Base-by-base conservation (phyloP, 305 asterid species). In the Fraxinus ornus region DNA sequence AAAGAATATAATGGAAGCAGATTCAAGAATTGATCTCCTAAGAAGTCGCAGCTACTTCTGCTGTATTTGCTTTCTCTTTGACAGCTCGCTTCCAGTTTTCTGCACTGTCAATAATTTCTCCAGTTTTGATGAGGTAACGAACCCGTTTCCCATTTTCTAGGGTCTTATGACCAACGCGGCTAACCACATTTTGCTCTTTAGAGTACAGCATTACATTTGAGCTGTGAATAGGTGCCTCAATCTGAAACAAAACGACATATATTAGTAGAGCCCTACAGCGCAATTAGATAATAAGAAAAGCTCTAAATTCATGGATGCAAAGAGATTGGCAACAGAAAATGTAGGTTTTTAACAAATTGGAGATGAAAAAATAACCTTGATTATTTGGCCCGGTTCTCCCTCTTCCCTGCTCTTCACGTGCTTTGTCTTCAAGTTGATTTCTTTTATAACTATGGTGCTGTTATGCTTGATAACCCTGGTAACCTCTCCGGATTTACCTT, bases 141-240 rank as follows among this genome's bases (percentile, higher is more conserved):
- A 94, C 99, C 10, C 94, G 89, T 85, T 91, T 93, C 39, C 98
- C 99, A 68, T 91, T 82, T 26, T 94, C 99, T 57, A 96, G 87
- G 13, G 91, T 91, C 86, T 92, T 94, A 79, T 96, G 99, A 72
- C 98, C 99, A 35, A 93, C 98, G 75, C 98, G 88, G 89, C 98
- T 96, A 28, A 85, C 91, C 75, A 96, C 95, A 26, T 92, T 83
- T 86, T 94, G 81, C 60, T 92, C 98, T 85, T 92, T 91, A 3
- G 98, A 96, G 87, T 94, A 96, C 49, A 94, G 97, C 99, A 96
- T 96, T 90, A 94, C 99, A 4, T 96, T 96, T 78, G 99, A 94
- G 87, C 99, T 93, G 88, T 96, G 99, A 79, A 96, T 89, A 0
- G 98, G 98, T 1, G 98, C 99, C 88, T 93, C 98, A 19, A 96